Evolutionary conservation across 306 rosid genomes (phyloP).

Genomic region (Arachis stenosperma): DNA sequence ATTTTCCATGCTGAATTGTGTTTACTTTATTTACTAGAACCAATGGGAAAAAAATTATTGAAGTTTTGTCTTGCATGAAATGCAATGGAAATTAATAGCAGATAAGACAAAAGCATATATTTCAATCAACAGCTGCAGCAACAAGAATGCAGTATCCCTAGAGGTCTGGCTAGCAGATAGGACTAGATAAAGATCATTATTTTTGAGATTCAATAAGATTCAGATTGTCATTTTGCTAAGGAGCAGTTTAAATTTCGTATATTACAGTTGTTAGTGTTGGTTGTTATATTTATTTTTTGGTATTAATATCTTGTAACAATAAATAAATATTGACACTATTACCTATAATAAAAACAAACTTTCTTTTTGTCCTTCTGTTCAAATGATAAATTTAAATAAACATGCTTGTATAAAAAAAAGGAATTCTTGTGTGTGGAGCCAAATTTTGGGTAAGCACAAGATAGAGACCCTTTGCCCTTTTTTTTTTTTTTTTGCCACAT

Average conservation of each 20-base stretch:
- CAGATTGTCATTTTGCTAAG: conserved; percentile 32
- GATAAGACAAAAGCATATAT: conserved; percentile 38
- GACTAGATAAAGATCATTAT: conserved; percentile 34
- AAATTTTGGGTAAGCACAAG: background rate
- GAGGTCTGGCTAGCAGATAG: conserved; percentile 38
- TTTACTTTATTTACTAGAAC: conserved; percentile 5
- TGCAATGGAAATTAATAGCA: conserved; percentile 31
- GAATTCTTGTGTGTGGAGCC: conserved; percentile 11
- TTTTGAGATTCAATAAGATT: conserved; percentile 49
- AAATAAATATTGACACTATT: conserved; percentile 35
- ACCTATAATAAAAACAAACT: conserved; percentile 43
- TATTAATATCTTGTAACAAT: conserved; percentile 25
- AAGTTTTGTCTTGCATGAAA: conserved; percentile 40
- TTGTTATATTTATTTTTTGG: conserved; percentile 8
- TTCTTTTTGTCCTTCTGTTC: conserved; percentile 47
- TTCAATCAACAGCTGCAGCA: conserved; percentile 36
- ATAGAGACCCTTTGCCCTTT: conserved; percentile 13
- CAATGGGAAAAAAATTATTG: conserved; percentile 30
- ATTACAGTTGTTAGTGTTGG: conserved; percentile 33
- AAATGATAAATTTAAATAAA: conserved; percentile 20
- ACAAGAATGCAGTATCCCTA: conserved; percentile 43
- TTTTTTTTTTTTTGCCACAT: background rate
- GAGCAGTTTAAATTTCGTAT: conserved; percentile 30
- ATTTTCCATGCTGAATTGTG: conserved; percentile 16
- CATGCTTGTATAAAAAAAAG: conserved; percentile 12